Base-by-base conservation (phyloP, 2,329 filamentous ascomycete species). In the Pleoardoris graminearum region DNA sequence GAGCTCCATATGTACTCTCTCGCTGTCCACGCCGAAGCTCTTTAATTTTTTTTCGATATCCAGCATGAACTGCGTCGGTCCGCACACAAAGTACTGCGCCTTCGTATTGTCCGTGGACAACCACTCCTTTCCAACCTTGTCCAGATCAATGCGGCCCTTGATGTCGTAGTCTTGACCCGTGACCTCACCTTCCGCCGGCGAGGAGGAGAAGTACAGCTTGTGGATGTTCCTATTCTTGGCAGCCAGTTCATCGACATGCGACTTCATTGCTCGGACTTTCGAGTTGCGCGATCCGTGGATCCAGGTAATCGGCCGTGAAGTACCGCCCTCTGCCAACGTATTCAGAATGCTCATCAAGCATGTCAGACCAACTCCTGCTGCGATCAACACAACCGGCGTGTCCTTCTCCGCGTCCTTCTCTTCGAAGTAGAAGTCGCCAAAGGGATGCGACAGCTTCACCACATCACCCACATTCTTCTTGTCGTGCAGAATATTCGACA, bases 71-170 rank as follows among this genome's bases (percentile, higher is more conserved):
- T 70, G 67, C 54, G 80, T 78, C 0, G 89, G 88, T 0, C 89
- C 89, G 65, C 89, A 92, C 48, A 90, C 75, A 61, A 83, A 91
- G 70, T 91, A 92, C 63, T 85, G 77, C 0, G 89, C 79, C 37
- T 73, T 73, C 0, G 71, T 44, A 60, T 87, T 76, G 17, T 77
- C 74, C 1, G 86, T 66, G 59, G 80, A 83, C n/a, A 92, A 73
- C 39, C 82, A 76, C 0, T 81, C 75, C 21, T 72, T 68, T 57
- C 82, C 79, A 32, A 90, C 67, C 49, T 77, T 79, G 27, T 75
- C 71, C n/a, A 91, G 68, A 51, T 85, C 78, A 14, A 89, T 72
- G 7, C 83, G 78, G 3, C 86, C 83, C 7, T 75, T 72, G 60
- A 83, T 77, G 51, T 87, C 74, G 68, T 86, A 89, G 59, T 88